A percentile compares a stretch with the other conserved stretches of the same genome.
Conservation (phyloP, 2,329 filamentous ascomycete genomes). For the Scedosporium aurantiacum region DNA sequence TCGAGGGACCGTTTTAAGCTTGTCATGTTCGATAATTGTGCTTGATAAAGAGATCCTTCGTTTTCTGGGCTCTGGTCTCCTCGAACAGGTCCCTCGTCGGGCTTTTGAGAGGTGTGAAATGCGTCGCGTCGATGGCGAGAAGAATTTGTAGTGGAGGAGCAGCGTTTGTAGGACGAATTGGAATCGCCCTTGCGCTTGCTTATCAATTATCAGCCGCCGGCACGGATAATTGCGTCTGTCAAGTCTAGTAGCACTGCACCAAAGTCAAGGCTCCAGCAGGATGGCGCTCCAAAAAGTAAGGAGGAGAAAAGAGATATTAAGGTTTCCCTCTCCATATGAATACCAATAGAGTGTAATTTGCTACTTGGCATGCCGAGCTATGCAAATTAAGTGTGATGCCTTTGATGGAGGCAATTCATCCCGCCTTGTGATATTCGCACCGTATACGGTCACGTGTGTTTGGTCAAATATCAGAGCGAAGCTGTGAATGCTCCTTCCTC, state of each 20-base stretch:
- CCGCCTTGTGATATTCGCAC: too few relatives aligned
- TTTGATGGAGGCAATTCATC: too few relatives aligned
- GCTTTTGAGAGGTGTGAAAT: conserved; percentile 12
- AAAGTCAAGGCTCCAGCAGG: neutral
- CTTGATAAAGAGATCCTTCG: neutral
- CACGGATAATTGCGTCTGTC: neutral
- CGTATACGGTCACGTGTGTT: neutral
- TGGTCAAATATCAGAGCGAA: too few relatives aligned
- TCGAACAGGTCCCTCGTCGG: neutral
- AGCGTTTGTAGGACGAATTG: conserved; percentile 13
- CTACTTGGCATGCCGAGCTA: neutral
- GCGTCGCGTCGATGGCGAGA: conserved; percentile 10
- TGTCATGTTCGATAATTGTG: conserved; percentile 37
- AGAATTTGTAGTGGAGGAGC: conserved; percentile 7
- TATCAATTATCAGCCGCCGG: conserved; percentile 18
- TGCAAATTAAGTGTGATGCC: neutral
- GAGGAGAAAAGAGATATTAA: neutral
- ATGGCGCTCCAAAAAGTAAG: neutral
- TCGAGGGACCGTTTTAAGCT: conserved; percentile 51
- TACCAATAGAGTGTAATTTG: neutral
- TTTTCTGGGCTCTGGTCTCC: neutral
- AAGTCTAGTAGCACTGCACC: neutral
- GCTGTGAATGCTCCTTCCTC: too few relatives aligned
- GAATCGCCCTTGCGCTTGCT: conserved; percentile 15
- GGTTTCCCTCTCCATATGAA: neutral